Evolutionary conservation across 208 protist species (phyloP), one percentile per base, ranked within the genome.

Genomic region (Angomonas desouzai): DNA sequence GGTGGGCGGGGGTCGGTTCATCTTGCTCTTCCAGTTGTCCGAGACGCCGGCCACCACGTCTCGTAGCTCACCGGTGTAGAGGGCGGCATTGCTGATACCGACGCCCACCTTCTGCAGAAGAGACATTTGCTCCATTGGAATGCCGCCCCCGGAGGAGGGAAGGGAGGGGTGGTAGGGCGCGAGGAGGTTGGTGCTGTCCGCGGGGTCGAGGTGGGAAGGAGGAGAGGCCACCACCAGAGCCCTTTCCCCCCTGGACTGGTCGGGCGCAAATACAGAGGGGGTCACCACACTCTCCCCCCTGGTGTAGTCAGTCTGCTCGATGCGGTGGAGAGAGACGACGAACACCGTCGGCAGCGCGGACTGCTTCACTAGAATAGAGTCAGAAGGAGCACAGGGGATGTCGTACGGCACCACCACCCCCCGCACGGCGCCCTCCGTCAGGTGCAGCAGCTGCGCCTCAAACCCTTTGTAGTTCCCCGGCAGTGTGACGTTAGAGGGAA

Each of bases 91-190:
- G 55, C 75, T 78, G 9, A 92, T 60, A 51, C 77, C 77, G 22
- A 70, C 60, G 45, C 77, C 81, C n/a, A 89, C 63, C 56, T 79
- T 84, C 29, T 87, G 82, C 13, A 92, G 48, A n/a, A 92, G 55
- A 16, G 76, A 69, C 79, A 92, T 89, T 62, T 89, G 82, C 68
- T 84, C 79, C 3, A 70, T 40, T 0, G 81, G 77, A n/a, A 89
- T 71, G 10, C 82, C 86, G 33, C 36, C 68, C 66, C 0, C 65
- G 55, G 22, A 70, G 53, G 55, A 58, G 30, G 30, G 66, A 53
- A 0, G 29, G 20, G 16, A 45, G 6, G 45, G 45, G 45, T 4
- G 6, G 20, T 51, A 51, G 18, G 45, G 45, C 6, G 45, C 20
- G 18, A 51, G 18, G 45, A 51, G 45, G 45, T 51, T 51, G 9